Evolutionary conservation across 2,329 filamentous ascomycete genomes (phyloP), one percentile per base, ranked within the genome.

Genomic region (Laburnicola sp.): DNA sequence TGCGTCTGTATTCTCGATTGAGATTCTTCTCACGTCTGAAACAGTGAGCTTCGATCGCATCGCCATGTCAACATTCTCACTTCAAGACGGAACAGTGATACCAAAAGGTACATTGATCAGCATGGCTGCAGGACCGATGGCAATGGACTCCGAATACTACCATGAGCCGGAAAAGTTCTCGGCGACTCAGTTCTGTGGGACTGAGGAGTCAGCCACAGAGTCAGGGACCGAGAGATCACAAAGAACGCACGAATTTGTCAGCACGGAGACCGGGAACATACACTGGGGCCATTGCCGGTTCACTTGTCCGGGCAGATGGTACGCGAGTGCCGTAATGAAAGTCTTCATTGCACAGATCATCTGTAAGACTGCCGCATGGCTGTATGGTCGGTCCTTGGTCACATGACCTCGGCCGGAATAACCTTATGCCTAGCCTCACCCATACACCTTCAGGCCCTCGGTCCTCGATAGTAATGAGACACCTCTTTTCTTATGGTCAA

Each of bases 241-340:
- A 25, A 25, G 34, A 26, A 9, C 22, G 3, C 25, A 31, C 22
- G 49, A 51, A 28, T 47, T 53, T 27, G 39, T 41, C 5, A 37
- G 41, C 9, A 48, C 25, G 4, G 48, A 54, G 22, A 16, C 9
- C 16, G 25, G 37, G 9, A 54, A 54, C 31, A 22, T 54, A 3
- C 34, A 36, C 40, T 63, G 56, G 51, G 60, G 60, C 10, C 21
- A 27, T 22, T 36, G 45, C 6, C n/a, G 36, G 21, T 28, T 27
- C 34, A 50, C 38, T 3, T 52, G 53, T 41, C 53, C 53, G 4
- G 53, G 53, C 27, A 44, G 53, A 22, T 53, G 36, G 30, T 56
- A 56, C 26, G 53, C 50, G 11, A 43, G 34, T n/a, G 45, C 41
- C 2, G 45, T 50, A 6, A 43, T 56, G 46, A 53, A 53, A 35